Evolutionary conservation across 495 filamentous ascomycete genomes (phyloP).

Genomic region (Penicillium crystallinum): DNA sequence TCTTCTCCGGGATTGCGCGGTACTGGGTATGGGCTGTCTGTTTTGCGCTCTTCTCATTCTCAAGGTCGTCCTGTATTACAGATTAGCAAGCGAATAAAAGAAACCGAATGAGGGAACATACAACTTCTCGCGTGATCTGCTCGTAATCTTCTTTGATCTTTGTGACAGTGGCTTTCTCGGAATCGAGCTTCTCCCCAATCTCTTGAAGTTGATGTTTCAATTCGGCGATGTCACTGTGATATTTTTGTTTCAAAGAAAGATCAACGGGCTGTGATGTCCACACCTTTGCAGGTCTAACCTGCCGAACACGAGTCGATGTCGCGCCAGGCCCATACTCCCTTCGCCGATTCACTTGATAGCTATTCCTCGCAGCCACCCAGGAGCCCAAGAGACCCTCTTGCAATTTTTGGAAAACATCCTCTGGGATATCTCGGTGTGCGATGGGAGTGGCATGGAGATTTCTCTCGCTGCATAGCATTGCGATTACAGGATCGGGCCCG

Average conservation of each 20-base stretch:
- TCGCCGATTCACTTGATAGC: constrained; percentile 57
- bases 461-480: constrained; percentile 73
- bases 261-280: constrained; percentile 82
- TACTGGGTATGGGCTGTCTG: constrained; percentile 60
- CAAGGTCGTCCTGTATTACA: constrained; percentile 34
- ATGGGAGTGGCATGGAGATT: constrained; percentile 64
- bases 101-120: constrained; percentile 13
- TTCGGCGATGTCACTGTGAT: constrained; percentile 39
- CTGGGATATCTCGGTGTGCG: constrained; percentile 52
- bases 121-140: constrained; percentile 32
- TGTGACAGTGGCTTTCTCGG: constrained; percentile 33
- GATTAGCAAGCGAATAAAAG: constrained; percentile 12
- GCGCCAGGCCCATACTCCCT: constrained; percentile 69
- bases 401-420: constrained; percentile 58
- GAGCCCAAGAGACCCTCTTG: constrained; percentile 45
- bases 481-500: constrained; percentile 78
- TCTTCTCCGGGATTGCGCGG: constrained; percentile 61
- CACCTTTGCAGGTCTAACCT: constrained; percentile 48
- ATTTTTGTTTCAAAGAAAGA: constrained; percentile 47
- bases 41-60: constrained; percentile 47
- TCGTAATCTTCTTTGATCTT: constrained; percentile 26
- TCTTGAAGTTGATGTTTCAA: constrained; percentile 40
- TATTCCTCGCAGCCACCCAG: constrained; percentile 59
- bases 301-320: constrained; percentile 55
- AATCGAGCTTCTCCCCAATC: constrained; percentile 28